Conservation (phyloP, 345 rosid genomes). For the Arabidopsis suecica region DNA sequence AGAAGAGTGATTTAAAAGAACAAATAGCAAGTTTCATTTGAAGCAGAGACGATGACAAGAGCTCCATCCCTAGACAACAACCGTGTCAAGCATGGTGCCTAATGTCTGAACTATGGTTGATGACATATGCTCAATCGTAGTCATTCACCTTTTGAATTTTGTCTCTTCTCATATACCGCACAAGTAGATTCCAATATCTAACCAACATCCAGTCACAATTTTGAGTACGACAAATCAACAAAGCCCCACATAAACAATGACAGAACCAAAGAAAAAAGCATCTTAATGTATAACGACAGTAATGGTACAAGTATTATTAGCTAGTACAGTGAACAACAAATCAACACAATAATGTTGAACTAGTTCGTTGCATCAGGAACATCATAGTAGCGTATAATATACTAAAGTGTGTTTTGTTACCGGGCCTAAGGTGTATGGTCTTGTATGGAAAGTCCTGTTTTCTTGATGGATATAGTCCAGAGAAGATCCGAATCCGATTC, state of each 20-base stretch:
- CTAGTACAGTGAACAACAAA: not conserved
- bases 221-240: not conserved
- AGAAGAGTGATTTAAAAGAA: too few species aligned
- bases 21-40: too few species aligned
- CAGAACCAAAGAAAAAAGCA: not conserved
- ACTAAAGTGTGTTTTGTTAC: not conserved
- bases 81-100: too few species aligned
- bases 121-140: not conserved
- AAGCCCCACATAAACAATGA: not conserved
- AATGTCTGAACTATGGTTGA: too few species aligned
- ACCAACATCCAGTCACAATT: constrained; percentile 20
- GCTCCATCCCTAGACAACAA: too few species aligned
- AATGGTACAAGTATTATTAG: not conserved
- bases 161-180: not conserved
- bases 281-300: not conserved
- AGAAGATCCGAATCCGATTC: constrained; percentile 82
- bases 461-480: constrained; percentile 90
- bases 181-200: not conserved
- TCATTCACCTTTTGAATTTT: not conserved
- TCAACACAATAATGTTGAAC: not conserved
- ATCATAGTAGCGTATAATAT: not conserved
- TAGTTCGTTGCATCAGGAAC: not conserved
- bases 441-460: constrained; percentile 1
- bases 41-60: too few species aligned
- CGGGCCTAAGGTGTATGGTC: constrained; percentile 17